phyloP scores from a whole-genome alignment of 345 rosid genomes.

The Litchi chinensis region DNA sequence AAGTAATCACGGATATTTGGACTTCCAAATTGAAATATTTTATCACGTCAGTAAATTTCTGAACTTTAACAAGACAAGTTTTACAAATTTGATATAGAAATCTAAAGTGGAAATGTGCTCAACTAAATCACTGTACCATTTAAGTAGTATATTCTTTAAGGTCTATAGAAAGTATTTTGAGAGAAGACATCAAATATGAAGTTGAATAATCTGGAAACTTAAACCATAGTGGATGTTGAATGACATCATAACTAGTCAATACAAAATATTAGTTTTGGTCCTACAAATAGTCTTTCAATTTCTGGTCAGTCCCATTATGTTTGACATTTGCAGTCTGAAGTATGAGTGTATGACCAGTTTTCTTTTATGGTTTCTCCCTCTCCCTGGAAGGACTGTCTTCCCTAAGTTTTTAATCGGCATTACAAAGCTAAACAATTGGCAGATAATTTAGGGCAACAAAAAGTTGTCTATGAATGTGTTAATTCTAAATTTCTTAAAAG shows the following conservation, averaged over 20 bases:
- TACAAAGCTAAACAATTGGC: not conserved
- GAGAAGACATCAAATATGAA: not conserved
- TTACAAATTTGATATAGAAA: not conserved
- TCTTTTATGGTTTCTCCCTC: not conserved
- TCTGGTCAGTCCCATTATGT: conserved; percentile 3
- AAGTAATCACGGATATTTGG: not conserved
- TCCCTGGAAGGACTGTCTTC: too few relatives aligned
- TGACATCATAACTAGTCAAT: not conserved
- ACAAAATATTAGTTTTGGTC: not conserved
- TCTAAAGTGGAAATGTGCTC: not conserved
- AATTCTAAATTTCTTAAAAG: not conserved
- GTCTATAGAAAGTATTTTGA: not conserved
- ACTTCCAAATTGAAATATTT: not conserved
- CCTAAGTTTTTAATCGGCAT: not conserved
- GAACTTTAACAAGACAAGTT: not conserved
- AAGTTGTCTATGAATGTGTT: not conserved
- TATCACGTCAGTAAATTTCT: not conserved
- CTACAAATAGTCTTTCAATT: not conserved
- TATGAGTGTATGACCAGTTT: not conserved
- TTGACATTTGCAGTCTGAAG: not conserved
- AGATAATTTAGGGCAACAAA: not conserved
- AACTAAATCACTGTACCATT: not conserved
- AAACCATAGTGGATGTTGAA: not conserved
- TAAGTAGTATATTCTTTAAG: not conserved
- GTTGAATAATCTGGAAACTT: not conserved